Base-by-base conservation (phyloP, 2,329 filamentous ascomycete species). In the Acephala macrosclerotiorum region DNA sequence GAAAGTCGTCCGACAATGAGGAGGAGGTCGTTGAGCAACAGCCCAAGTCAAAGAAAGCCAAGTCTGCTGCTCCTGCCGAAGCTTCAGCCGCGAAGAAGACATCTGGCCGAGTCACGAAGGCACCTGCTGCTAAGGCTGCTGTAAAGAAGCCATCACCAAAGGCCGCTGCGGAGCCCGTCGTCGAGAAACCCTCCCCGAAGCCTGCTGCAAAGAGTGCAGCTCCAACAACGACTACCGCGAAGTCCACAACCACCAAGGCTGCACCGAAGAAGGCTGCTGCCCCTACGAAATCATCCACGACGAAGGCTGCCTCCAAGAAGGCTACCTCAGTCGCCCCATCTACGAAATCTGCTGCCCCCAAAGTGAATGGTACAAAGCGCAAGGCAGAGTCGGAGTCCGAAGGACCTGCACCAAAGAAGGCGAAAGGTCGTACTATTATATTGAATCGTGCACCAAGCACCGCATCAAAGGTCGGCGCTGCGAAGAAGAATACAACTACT, bases 31-130 rank as follows among this genome's bases (percentile, higher is more conserved):
- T 70, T n/a, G 58, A 45, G 16, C 57, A 66, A 20, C 22, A 53
- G 33, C 68, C 69, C 57, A 60, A 68, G n/a, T 38, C 72, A 36
- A 69, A 71, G 60, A 68, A 70, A 20, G 55, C 71, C 22, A 69
- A 69, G 12, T 60, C 69, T 57, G 64, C 70, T 22, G 58, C 63
- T 57, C 63, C 70, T 22, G 58, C 63, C 45, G 70, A 67, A 45
- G 25, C 75, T 47, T 70, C 74, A 60, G 65, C 73, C 25, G 62
- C 70, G 18, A 66, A 69, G 8, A 73, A 75, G 58, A 76, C 74
- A 40, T 47, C 73, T 61, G 62, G 38, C 20, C n/a, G n/a, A n/a
- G n/a, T 55, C 2, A 49, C 55, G 60, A 56, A 57, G 35, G 38
- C 35, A 40, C 60, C 58, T 38, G 45, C 58, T 38, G 45, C 51